Percentiles rank a stretch among this genome's conserved stretches.
Conservation (phyloP, 2,329 filamentous ascomycete genomes). For the Penicillium hordei region DNA sequence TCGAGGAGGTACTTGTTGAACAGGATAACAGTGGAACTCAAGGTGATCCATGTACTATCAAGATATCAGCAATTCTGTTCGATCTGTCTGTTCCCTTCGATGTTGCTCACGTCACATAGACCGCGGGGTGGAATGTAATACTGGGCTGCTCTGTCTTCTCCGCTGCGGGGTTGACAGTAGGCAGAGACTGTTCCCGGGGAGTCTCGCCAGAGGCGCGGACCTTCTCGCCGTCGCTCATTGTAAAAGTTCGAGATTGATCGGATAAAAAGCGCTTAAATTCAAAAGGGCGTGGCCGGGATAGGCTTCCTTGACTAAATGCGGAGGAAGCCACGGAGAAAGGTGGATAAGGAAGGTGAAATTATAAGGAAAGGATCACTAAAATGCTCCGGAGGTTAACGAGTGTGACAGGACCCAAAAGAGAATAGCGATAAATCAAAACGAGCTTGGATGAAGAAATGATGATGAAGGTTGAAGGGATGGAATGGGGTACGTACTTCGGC, state of each 20-base stretch:
- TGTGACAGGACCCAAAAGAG: conserved; percentile 12
- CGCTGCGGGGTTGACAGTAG: conserved; percentile 72
- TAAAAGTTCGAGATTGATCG: conserved; percentile 39
- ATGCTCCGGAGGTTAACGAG: conserved; percentile 13
- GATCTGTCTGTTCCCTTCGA: background rate
- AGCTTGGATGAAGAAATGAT: conserved; percentile 27
- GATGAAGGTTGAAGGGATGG: conserved; percentile 25
- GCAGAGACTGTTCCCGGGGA: conserved; percentile 59
- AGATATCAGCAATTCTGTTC: conserved; percentile 16
- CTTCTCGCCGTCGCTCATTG: conserved; percentile 75
- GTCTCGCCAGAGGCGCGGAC: conserved; percentile 75
- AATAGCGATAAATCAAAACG: conserved; percentile 7
- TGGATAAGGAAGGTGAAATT: conserved; percentile 10
- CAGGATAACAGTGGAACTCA: conserved; percentile 92
- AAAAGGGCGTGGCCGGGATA: conserved; percentile 49
- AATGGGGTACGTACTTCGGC: conserved; percentile 23
- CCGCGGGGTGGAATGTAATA: conserved; percentile 69
- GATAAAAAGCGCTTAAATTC: conserved; percentile 50
- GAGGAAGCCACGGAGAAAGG: conserved; percentile 44
- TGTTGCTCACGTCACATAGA: conserved; percentile 69
- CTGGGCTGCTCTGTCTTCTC: conserved; percentile 67
- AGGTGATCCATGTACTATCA: conserved; percentile 79
- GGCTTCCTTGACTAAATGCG: conserved; percentile 44
- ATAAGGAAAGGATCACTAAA: conserved; percentile 24
- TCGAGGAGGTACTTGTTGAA: conserved; percentile 99